Evolutionary conservation across 192 early-diverging fungal species (phyloP).

Genomic region (Linnemannia hyalina): DNA sequence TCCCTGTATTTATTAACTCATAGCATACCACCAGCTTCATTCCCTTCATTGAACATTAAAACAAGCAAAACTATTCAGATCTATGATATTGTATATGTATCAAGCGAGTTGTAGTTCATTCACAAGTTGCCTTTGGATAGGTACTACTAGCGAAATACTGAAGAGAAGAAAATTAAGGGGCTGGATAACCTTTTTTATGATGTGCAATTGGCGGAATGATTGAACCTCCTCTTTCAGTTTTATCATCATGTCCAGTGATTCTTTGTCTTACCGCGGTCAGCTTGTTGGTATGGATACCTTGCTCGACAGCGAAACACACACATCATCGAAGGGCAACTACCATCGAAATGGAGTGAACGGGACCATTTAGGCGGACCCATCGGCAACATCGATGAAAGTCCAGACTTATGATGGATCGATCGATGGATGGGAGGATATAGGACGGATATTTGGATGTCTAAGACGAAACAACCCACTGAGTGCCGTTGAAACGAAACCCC

Average conservation of each 20-base stretch:
- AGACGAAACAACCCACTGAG: not conserved
- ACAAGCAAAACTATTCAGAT: not conserved
- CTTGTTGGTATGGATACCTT: slow-evolving; percentile 36
- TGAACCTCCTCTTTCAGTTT: slow-evolving; percentile 30
- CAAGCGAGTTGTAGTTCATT: too few relatives aligned
- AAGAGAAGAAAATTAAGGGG: not conserved
- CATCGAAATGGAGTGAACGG: not conserved
- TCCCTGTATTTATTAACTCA: not conserved
- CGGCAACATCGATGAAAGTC: slow-evolving; percentile 10
- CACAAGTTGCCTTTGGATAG: not conserved
- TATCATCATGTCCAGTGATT: slow-evolving; percentile 43
- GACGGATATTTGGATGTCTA: slow-evolving; percentile 12
- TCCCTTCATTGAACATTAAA: not conserved
- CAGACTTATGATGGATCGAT: slow-evolving; percentile 20
- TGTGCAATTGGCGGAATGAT: slow-evolving; percentile 1
- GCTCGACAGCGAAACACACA: not conserved
- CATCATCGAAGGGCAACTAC: not conserved
- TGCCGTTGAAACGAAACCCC: not conserved
- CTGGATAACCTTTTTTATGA: not conserved
- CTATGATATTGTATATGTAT: not conserved
- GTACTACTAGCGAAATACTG: too few relatives aligned
- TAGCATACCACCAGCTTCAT: not conserved
- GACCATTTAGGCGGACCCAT: not conserved
- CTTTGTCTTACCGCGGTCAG: slow-evolving; percentile 39
- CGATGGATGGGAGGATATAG: slow-evolving; percentile 31